phyloP scores from a whole-genome alignment of 2,329 filamentous ascomycete species.

The Aspergillus tamarii region DNA sequence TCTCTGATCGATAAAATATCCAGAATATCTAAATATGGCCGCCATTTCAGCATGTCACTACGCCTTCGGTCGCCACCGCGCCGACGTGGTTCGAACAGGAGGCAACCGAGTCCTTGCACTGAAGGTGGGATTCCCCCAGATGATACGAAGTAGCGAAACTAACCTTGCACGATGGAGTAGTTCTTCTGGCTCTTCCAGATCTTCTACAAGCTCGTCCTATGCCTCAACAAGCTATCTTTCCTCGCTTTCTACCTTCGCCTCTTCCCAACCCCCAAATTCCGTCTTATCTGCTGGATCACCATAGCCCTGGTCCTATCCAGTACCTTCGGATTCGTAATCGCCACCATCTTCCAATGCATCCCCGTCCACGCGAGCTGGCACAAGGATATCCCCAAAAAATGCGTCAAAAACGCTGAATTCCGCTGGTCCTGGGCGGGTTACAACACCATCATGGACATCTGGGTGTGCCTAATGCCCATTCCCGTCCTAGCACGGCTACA shows the following conservation, averaged over 20 bases:
- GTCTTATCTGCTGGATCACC: conserved; percentile 17
- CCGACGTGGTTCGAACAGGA: conserved; percentile 2
- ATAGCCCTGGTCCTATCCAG: conserved; percentile 20
- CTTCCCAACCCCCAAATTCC: conserved; percentile 26
- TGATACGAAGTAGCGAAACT: neutral
- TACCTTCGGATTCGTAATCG: conserved; percentile 6
- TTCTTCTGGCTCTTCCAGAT: conserved; percentile 14
- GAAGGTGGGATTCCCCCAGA: neutral
- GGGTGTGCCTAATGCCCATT: conserved; percentile 9
- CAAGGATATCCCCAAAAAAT: conserved; percentile 4
- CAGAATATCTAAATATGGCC: neutral
- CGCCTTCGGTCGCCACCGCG: conserved; percentile 8
- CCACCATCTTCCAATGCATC: conserved; percentile 15
- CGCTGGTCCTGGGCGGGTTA: neutral
- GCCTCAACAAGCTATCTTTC: conserved; percentile 30
- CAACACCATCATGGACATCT: conserved; percentile 3
- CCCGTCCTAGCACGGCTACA: conserved; percentile 7
- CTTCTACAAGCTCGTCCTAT: conserved; percentile 8
- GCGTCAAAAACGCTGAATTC: conserved; percentile 1
- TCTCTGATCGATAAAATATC: neutral
- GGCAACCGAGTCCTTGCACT: conserved; percentile 6
- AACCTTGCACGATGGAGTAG: neutral
- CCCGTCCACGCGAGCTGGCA: conserved; percentile 1
- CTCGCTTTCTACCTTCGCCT: conserved; percentile 34
- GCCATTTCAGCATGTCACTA: conserved; percentile 5